Conservation (phyloP, 164 flowering plant genomes). For the Houttuynia cordata region DNA sequence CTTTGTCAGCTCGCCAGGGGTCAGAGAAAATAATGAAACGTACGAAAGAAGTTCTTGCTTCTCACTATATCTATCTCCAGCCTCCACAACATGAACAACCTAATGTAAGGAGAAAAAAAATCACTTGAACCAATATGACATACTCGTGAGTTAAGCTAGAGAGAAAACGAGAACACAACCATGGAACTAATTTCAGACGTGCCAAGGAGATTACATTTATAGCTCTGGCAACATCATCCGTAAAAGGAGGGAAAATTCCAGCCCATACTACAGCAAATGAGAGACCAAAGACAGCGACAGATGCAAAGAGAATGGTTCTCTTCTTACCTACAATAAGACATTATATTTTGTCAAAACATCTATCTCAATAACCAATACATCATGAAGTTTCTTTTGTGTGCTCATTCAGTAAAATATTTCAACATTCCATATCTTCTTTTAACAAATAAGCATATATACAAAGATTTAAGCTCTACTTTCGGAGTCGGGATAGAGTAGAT, state of each 20-base stretch:
- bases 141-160: not conserved
- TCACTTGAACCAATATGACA: not conserved
- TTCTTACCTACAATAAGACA: constrained; percentile 42
- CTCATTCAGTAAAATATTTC: too few species aligned
- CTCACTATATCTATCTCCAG: constrained; percentile 34
- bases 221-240: constrained; percentile 65
- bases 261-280: constrained; percentile 41
- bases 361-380: not conserved
- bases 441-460: too few species aligned
- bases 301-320: constrained; percentile 29
- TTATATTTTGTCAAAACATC: not conserved
- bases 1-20: constrained; percentile 68
- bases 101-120: constrained; percentile 10
- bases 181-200: not conserved
- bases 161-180: not conserved
- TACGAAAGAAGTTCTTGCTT: constrained; percentile 43
- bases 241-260: constrained; percentile 60
- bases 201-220: constrained; percentile 55
- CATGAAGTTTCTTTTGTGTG: not conserved
- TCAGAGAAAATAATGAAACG: constrained; percentile 61
- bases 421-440: too few species aligned
- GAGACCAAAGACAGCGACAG: constrained; percentile 38
- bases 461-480: too few species aligned
- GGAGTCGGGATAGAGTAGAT: too few species aligned
- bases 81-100: constrained; percentile 94